Base-by-base conservation (phyloP, 345 rosid genomes). In the Rhizophora apiculata region DNA sequence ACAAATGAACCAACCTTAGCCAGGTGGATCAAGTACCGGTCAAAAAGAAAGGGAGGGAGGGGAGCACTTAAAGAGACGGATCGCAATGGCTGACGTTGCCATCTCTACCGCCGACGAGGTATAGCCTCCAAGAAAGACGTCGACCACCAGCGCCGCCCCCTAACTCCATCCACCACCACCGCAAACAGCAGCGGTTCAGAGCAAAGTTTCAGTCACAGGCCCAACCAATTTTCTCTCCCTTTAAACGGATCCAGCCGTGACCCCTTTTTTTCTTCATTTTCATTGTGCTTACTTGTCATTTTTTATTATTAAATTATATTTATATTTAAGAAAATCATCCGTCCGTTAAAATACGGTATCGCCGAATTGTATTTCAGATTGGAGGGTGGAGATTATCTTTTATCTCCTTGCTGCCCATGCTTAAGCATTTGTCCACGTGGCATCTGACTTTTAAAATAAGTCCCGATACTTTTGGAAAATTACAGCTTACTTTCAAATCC, bases 201-300 rank as follows among this genome's bases (percentile, higher is more conserved):
- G 32, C 52, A 20, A 4, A n/a, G 58, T 65, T 70, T 66, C 32
- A 66, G 67, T 64, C n/a, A 26, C 24, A 27, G 32, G 24, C 59
- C 68, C 59, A 53, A 20, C 48, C 46, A 56, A 53, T 53, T 9
- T 71, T 62, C 37, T 67, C 75, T 68, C 86, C 70, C 85, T 78
- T 59, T 60, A 84, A 74, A 62, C 82, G 82, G 83, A 84, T 84
- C 87, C 85, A 76, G 11, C 43, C 60, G 65, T 71, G 60, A 66
- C 32, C 15, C 11, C 57, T 57, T 32, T 32, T 34, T 34, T 34
- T 63, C 20, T 7, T 27, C 27, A 61, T 62, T 53, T 53, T 26
- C 71, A 22, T 37, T 62, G 54, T 61, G 30, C 54, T 56, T 67
- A 18, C 52, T 52, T 39, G 15, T 64, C 64, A 3, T 39, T 39